A percentile compares a stretch with the other conserved stretches of the same genome.
These are phyloP conservation scores for Penstemon davidsonii DNA, from an alignment of 257 asterid species.

Conservation along the genomic window DNA sequence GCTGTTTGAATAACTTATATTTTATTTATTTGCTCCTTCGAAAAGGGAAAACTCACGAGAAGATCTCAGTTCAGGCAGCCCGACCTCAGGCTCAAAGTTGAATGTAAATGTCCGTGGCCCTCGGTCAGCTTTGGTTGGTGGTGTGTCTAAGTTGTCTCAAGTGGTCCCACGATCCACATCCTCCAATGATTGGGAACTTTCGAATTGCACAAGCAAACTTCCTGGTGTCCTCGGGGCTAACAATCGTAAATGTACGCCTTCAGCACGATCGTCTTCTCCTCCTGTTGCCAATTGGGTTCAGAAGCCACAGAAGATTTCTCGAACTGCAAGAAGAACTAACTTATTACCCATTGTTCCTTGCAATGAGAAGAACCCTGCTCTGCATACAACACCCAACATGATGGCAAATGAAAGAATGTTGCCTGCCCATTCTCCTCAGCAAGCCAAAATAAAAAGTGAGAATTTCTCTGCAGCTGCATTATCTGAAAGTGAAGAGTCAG, in stretches of 20 bases:
- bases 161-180: constrained; percentile 53
- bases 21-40: constrained; percentile 25
- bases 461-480: constrained; percentile 57
- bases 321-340: constrained; percentile 81
- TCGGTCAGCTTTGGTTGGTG: constrained; percentile 66
- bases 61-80: constrained; percentile 47
- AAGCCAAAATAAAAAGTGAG: constrained; percentile 63
- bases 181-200: constrained; percentile 78
- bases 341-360: constrained; percentile 62
- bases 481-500: constrained; percentile 91
- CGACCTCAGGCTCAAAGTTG: constrained; percentile 79
- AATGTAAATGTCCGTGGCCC: constrained; percentile 72
- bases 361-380: constrained; percentile 53
- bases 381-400: constrained; percentile 48
- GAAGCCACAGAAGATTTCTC: constrained; percentile 79
- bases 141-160: constrained; percentile 67
- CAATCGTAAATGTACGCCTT: constrained; percentile 73
- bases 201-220: constrained; percentile 70
- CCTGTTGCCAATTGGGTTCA: constrained; percentile 90
- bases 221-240: constrained; percentile 57
- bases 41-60: constrained; percentile 47
- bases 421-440: constrained; percentile 70
- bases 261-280: constrained; percentile 75
- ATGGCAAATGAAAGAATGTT: constrained; percentile 55
- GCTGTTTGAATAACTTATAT: constrained; percentile 23